A percentile compares a stretch with the other conserved stretches of the same genome.
These are phyloP conservation scores for Saraca asoca DNA, from an alignment of 331 rosid genomes.

Conservation along the genomic window DNA sequence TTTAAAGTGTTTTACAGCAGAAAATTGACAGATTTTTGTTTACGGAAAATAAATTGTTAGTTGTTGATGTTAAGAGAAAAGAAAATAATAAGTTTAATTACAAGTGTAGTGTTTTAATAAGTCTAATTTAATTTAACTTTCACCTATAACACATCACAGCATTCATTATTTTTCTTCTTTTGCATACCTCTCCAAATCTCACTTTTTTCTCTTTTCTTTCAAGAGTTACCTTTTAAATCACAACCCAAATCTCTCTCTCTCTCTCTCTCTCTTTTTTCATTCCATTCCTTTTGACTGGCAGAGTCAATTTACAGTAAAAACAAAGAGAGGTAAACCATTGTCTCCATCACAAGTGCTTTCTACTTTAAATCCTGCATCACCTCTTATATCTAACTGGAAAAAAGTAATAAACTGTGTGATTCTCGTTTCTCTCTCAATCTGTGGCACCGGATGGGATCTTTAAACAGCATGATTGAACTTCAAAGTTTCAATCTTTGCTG, in stretches of 20 bases:
- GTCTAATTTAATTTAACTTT: too few species aligned
- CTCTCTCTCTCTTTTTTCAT: slow-evolving; percentile 20
- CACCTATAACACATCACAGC: too few species aligned
- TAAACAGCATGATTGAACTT: slow-evolving; percentile 17
- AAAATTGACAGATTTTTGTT: neutral
- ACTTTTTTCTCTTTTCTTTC: too few species aligned
- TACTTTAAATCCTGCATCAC: neutral
- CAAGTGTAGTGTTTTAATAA: too few species aligned
- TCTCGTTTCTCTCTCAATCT: neutral
- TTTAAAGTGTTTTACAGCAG: too few species aligned
- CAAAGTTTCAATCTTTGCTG: slow-evolving; percentile 39
- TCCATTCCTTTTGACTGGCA: slow-evolving; percentile 36
- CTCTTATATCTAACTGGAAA: slow-evolving; percentile 22
- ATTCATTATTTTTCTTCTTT: too few species aligned
- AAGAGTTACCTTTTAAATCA: neutral
- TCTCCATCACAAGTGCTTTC: slow-evolving; percentile 35
- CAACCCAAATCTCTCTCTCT: slow-evolving; percentile 2
- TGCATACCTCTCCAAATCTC: too few species aligned
- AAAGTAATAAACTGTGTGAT: neutral
- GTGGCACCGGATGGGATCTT: slow-evolving; percentile 24
- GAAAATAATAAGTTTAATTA: too few species aligned
- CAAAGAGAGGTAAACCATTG: slow-evolving; percentile 21
- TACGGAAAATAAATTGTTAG: neutral
- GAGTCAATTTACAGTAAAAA: slow-evolving; percentile 8
- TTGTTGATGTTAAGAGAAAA: too few species aligned